Evolutionary conservation across 345 rosid genomes (phyloP).

Genomic region (Rhizophora apiculata): DNA sequence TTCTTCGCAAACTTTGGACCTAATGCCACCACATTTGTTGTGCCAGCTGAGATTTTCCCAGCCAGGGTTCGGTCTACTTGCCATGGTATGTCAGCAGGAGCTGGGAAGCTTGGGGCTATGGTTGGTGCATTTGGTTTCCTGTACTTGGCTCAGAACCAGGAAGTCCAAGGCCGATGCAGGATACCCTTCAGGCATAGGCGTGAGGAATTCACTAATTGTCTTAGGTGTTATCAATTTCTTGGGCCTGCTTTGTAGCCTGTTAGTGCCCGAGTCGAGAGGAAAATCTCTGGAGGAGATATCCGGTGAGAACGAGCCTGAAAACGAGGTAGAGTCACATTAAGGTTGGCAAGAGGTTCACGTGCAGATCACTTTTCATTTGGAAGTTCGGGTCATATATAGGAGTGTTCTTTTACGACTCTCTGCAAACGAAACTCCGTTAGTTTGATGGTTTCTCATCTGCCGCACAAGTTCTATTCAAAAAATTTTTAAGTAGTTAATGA

Average conservation of each 20-base stretch:
- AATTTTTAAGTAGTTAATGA: background rate
- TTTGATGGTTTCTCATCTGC: background rate
- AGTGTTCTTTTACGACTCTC: background rate
- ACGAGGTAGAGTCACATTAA: background rate
- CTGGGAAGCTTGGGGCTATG: constrained; percentile 75
- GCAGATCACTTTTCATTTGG: no score
- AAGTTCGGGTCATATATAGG: no score
- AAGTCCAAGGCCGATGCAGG: constrained; percentile 19
- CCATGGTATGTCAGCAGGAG: constrained; percentile 34
- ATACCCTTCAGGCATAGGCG: constrained; percentile 8
- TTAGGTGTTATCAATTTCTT: constrained; percentile 7
- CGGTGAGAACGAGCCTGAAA: constrained; percentile 41
- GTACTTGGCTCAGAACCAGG: constrained; percentile 14
- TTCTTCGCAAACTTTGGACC: constrained; percentile 84
- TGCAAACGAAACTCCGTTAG: background rate
- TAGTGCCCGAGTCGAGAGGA: constrained; percentile 8
- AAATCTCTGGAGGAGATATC: constrained; percentile 60
- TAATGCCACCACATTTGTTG: constrained; percentile 68
- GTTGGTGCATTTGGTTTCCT: constrained; percentile 9
- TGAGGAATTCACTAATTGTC: constrained; percentile 6
- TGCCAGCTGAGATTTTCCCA: constrained; percentile 6
- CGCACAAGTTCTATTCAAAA: background rate
- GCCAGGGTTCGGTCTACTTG: constrained; percentile 2
- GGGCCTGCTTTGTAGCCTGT: background rate
- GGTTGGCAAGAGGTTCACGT: background rate